Evolutionary conservation across 2,329 filamentous ascomycete species (phyloP).

Genomic region (Alternaria sp.): DNA sequence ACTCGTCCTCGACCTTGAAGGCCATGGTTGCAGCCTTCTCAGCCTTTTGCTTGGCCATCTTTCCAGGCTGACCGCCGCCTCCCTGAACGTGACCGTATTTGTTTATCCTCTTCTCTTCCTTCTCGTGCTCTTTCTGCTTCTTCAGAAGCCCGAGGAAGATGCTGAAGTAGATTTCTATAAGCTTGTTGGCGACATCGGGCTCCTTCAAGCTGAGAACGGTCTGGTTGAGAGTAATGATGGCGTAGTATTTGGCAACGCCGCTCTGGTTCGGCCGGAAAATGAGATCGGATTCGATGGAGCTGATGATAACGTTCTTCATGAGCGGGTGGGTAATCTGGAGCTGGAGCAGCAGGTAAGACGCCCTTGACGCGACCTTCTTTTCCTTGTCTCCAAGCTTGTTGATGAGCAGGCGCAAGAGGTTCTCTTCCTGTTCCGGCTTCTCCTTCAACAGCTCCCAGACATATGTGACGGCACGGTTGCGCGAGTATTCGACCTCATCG

Average conservation of each 20-base stretch:
- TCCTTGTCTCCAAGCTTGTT: conserved; percentile 97
- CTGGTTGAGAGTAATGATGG: conserved; percentile 95
- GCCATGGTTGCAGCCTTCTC: conserved; percentile 52
- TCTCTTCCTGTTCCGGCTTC: conserved; percentile 96
- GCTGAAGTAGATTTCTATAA: conserved; percentile 91
- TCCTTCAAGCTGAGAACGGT: conserved; percentile 89
- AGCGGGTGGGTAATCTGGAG: conserved; percentile 85
- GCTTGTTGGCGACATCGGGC: conserved; percentile 76
- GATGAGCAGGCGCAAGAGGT: conserved; percentile 85
- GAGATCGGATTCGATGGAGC: conserved; percentile 83
- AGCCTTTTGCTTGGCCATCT: conserved; percentile 58
- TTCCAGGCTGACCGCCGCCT: conserved; percentile 60
- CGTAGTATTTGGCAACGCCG: conserved; percentile 90
- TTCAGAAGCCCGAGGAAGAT: conserved; percentile 86
- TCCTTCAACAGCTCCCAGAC: conserved; percentile 90
- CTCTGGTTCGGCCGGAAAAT: conserved; percentile 87
- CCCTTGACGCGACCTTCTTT: conserved; percentile 91
- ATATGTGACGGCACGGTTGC: conserved; percentile 85
- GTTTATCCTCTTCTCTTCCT: conserved; percentile 51
- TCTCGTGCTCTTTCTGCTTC: conserved; percentile 54
- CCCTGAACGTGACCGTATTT: conserved; percentile 60
- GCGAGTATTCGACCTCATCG: conserved; percentile 93
- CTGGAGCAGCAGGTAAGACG: conserved; percentile 92
- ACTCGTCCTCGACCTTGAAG: conserved; percentile 62
- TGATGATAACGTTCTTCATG: conserved; percentile 91